Base-by-base conservation (phyloP, 179 eudicot genomes). In the Beta corolliflora region DNA sequence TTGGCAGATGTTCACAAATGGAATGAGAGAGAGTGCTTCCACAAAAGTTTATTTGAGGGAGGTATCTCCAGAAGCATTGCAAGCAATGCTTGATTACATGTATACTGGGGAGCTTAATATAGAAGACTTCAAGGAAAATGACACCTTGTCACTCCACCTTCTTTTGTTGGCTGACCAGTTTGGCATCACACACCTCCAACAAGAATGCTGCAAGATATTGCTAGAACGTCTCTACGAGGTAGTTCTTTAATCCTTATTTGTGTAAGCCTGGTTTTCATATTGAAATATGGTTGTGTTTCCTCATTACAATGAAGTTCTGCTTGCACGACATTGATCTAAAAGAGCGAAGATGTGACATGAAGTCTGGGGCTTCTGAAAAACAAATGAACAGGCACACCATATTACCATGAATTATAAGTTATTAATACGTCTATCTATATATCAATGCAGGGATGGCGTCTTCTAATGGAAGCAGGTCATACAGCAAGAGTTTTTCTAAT, bases 371-470 rank as follows among this genome's bases (percentile, higher is more conserved):
- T 85, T 89, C 92, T 85, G 91, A 81, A 84, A 85, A 84, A 86
- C 87, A 86, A 84, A 83, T 81, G 86, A 86, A 82, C 88, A 88
- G 81, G 87, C 75, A 79, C 84, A 73, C 70, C 81, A 85, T 86
- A 70, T 79, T 60, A 61, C 45, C 69, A 87, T 88, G 85, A 87
- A 85, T 79, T 87, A 87, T 84, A 79, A 85, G 80, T 86, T 89
- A 91, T 91, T 95, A 86, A 93, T 88, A 81, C 85, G 25, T 88
- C 88, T 95, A 85, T 92, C 91, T 92, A 88, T 80, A 91, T 88
- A 89, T 92, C 82, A 94, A 90, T 94, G 99, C 99, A 95, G 99
- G 98, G 92, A 89, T 91, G 99, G 97, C 87, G 92, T 94, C 82
- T 87, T 81, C 91, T 93, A 87, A 79, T 86, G 92, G 97, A 87